Evolutionary conservation across 1,284 basidiomycete species (phyloP), one percentile per base, ranked within the genome.

Genomic region (Rhodofomes roseus): DNA sequence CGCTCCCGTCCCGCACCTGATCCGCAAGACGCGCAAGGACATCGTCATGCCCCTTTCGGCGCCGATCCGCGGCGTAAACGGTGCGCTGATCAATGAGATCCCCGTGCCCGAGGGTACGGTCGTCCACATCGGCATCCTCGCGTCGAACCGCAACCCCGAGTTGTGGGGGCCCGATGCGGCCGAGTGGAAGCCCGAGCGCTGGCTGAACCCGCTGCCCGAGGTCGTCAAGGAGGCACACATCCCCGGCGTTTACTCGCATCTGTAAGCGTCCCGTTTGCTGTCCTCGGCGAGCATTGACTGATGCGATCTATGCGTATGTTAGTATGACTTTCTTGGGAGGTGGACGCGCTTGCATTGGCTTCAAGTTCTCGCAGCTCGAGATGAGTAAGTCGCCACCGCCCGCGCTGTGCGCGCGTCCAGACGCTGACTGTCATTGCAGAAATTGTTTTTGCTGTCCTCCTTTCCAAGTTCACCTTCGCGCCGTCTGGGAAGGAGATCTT

Each of bases 31-130:
- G 4, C 57, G 58, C 14, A 41, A 83, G 73, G 81, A 85, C 62
- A 81, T 85, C 52, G 65, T 82, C 2, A 74, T 87, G 20, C 84
- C 83, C 0, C 73, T 86, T 40, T 74, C 71, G 34, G 61, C 66
- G 8, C 82, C 81, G 1, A 63, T 83, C 36, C 66, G 63, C 14
- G 78, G 77, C 0, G 56, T 63, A 5, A 66, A 74, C 2, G 82
- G 81, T 0, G 59, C 73, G 43, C 60, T 66, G 0, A 70, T 79
- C 3, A 68, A 73, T 36, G 71, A 72, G 29, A 68, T 86, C 27
- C 58, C 71, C 0, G 69, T 86, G 29, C 70, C 75, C 12, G 82
- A 82, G 64, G 82, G 79, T 7, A 78, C 77, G 0, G 56, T 63
- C 0, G 59, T 86, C 14, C 65, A 66, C 9, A 68, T 79, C 1